These are phyloP conservation scores for Schizopora paradoxa DNA, from an alignment of 1,284 basidiomycete species.

Conservation along the genomic window DNA sequence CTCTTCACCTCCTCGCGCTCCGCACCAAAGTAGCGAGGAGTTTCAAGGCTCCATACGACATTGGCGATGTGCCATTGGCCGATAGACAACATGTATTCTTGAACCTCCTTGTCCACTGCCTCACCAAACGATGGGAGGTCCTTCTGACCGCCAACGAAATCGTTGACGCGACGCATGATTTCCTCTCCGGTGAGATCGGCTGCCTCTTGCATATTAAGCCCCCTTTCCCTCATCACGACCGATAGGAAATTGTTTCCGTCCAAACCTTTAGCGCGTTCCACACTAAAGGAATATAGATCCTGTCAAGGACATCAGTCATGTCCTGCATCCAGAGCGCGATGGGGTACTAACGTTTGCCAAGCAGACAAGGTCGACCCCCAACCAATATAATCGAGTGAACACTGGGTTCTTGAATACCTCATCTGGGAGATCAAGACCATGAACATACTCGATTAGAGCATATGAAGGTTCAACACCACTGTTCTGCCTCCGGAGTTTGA, in stretches of 20 bases:
- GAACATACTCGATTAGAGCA: constrained; percentile 52
- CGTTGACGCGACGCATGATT: constrained; percentile 45
- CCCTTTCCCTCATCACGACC: constrained; percentile 53
- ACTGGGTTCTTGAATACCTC: constrained; percentile 49
- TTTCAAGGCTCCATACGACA: constrained; percentile 53
- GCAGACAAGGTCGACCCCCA: constrained; percentile 58
- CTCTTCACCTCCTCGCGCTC: constrained; percentile 39
- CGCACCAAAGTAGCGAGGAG: constrained; percentile 51
- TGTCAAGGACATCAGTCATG: constrained; percentile 21
- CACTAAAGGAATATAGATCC: constrained; percentile 70
- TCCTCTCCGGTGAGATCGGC: constrained; percentile 50
- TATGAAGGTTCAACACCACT: constrained; percentile 61
- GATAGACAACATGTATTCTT: constrained; percentile 42
- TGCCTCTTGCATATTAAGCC: constrained; percentile 50
- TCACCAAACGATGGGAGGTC: constrained; percentile 1
- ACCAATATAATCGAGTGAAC: constrained; percentile 50
- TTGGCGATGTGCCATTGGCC: constrained; percentile 48
- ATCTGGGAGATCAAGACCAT: constrained; percentile 57
- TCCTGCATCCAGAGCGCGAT: background rate
- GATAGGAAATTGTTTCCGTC: constrained; percentile 57
- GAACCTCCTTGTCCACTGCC: constrained; percentile 33
- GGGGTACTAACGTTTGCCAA: constrained; percentile 55
- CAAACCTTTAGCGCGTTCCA: constrained; percentile 63
- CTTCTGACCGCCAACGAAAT: constrained; percentile 40
- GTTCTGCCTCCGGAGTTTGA: constrained; percentile 57